phyloP scores from a whole-genome alignment of 78 protist genomes.

The Bodo saltans region DNA sequence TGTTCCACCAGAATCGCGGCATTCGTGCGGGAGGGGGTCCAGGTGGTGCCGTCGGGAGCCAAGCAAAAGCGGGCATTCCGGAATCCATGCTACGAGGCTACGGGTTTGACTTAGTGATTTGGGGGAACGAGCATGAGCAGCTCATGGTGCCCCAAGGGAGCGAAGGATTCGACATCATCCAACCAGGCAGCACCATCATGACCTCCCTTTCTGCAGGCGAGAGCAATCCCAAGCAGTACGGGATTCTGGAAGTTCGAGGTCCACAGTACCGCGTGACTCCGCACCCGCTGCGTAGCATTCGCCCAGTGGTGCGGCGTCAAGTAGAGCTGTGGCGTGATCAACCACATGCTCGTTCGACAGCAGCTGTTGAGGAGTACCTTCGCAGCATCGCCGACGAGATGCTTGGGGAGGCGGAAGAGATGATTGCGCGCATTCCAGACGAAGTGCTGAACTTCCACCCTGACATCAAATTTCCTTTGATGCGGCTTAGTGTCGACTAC shows the following conservation, averaged over 20 bases:
- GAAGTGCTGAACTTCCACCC: background rate
- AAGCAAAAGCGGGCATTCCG: constrained; percentile 63
- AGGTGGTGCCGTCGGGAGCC: no score
- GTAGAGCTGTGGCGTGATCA: constrained; percentile 22
- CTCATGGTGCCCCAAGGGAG: background rate
- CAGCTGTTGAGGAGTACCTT: constrained; percentile 34
- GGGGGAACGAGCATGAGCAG: constrained; percentile 84
- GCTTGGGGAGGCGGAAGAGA: constrained; percentile 14
- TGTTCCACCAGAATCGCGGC: constrained; percentile 88
- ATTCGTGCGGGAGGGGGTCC: constrained; percentile 50
- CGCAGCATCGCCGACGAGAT: background rate
- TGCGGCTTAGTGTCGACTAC: constrained; percentile 49
- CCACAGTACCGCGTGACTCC: constrained; percentile 28
- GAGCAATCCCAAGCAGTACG: constrained; percentile 73
- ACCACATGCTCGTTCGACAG: background rate
- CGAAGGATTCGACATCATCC: constrained; percentile 57
- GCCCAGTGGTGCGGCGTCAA: constrained; percentile 62
- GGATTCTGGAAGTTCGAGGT: constrained; percentile 56
- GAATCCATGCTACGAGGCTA: constrained; percentile 69
- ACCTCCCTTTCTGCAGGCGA: constrained; percentile 82
- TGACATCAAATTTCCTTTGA: background rate
- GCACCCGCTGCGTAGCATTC: constrained; percentile 36
- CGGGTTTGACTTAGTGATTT: constrained; percentile 82
- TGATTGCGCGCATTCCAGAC: constrained; percentile 36
- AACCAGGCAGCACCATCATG: constrained; percentile 90